phyloP scores from a whole-genome alignment of 441 rosid species.

The Gossypium aridum region DNA sequence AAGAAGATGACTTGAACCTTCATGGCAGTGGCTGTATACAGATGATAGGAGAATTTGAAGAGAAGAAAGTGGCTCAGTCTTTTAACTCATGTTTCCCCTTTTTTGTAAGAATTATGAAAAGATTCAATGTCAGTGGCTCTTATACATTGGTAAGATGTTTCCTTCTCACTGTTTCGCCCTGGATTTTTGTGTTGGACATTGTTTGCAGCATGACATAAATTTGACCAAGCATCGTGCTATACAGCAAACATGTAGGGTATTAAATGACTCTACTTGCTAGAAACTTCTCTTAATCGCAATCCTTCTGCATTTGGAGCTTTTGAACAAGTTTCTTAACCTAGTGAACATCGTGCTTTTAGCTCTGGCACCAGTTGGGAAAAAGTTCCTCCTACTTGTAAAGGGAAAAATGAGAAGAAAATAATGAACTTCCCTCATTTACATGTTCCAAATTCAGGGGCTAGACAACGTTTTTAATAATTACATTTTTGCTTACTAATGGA shows the following conservation, averaged over 20 bases:
- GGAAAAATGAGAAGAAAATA: neutral
- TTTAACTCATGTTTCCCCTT: conserved; percentile 46
- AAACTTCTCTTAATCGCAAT: neutral
- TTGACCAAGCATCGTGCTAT: neutral
- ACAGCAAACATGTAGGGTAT: neutral
- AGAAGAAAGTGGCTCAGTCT: conserved; percentile 47
- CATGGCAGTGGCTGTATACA: conserved; percentile 22
- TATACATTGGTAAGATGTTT: conserved; percentile 45
- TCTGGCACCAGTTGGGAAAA: neutral
- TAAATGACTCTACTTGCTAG: neutral
- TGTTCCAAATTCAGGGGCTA: neutral
- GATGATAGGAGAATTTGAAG: conserved; percentile 34
- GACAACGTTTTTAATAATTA: neutral
- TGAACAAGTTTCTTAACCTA: neutral
- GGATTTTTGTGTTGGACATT: neutral
- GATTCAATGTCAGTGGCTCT: conserved; percentile 55
- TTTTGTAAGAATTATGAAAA: conserved; percentile 59
- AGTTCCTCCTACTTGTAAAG: neutral
- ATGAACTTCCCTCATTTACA: neutral
- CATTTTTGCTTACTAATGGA: neutral
- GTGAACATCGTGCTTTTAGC: neutral
- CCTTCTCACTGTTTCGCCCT: neutral
- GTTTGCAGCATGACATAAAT: neutral
- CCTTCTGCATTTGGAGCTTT: neutral
- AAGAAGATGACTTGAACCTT: conserved; percentile 21